These are phyloP conservation scores for Chrysanthemum makinoi DNA, from an alignment of 129 eudicot genomes.

Conservation along the genomic window DNA sequence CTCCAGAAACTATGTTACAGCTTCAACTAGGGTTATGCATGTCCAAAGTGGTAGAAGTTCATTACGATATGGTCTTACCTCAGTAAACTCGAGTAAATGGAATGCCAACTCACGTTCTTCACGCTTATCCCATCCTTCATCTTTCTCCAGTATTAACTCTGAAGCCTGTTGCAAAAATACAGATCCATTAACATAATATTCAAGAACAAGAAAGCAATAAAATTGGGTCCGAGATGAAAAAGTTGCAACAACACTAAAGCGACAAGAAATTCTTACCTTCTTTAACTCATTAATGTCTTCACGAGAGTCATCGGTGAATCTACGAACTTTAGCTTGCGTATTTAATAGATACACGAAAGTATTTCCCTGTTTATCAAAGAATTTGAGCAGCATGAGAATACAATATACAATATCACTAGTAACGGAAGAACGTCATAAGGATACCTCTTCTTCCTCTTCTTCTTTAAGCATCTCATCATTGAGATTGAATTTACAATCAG, in stretches of 20 bases:
- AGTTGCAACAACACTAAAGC: neutral
- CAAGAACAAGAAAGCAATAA: neutral
- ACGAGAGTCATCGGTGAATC: neutral
- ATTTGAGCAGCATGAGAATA: constrained; percentile 4
- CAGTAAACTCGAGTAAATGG: constrained; percentile 4
- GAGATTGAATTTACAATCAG: neutral
- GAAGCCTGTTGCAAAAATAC: neutral
- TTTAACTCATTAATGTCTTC: neutral
- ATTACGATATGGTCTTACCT: neutral
- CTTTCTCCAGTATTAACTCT: neutral
- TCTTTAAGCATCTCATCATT: neutral
- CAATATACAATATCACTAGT: neutral
- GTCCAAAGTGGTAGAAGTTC: too few relatives aligned
- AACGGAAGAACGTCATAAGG: neutral
- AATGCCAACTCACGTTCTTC: neutral
- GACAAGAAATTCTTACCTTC: neutral
- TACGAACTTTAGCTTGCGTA: neutral
- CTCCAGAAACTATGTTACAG: too few relatives aligned
- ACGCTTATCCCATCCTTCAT: neutral
- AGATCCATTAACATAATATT: too few relatives aligned
- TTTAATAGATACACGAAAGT: neutral
- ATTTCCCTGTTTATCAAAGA: neutral
- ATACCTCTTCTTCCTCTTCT: neutral
- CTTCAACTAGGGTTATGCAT: too few relatives aligned
- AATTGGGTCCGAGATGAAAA: neutral